phyloP scores from a whole-genome alignment of 371 early-diverging fungal species.

The Entomophthora muscae region DNA sequence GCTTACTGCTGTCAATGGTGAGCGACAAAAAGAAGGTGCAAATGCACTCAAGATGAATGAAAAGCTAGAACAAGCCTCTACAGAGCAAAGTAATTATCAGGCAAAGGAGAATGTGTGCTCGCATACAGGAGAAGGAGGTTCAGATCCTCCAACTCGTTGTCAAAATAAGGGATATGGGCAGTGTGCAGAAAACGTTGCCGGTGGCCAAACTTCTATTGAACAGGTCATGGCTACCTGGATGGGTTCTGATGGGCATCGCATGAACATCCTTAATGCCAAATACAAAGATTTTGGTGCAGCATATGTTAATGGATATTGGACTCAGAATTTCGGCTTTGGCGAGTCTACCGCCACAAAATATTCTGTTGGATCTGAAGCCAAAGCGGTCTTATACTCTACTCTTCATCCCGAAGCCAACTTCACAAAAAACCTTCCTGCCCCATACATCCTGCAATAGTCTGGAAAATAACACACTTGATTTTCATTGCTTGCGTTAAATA shows the following conservation, averaged over 20 bases:
- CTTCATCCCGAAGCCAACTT: neutral
- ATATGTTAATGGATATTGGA: neutral
- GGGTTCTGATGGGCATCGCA: constrained; percentile 11
- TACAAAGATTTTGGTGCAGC: neutral
- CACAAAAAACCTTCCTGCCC: neutral
- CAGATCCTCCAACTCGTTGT: constrained; percentile 11
- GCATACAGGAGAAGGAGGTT: constrained; percentile 14
- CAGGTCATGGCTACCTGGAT: constrained; percentile 17
- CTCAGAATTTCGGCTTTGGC: neutral
- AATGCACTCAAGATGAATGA: neutral
- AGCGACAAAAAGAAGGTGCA: neutral
- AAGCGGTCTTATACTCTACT: neutral
- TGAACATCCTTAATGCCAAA: constrained; percentile 11
- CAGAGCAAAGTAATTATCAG: constrained; percentile 17
- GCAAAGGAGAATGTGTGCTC: constrained; percentile 13
- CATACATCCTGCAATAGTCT: neutral
- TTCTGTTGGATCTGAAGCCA: neutral
- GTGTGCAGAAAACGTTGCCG: constrained; percentile 24
- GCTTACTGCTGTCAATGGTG: neutral
- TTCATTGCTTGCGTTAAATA: too few species aligned
- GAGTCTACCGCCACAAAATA: neutral
- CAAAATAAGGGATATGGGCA: constrained; percentile 8
- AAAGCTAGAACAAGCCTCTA: constrained; percentile 10
- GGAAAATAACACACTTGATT: too few species aligned
- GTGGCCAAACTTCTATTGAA: constrained; percentile 12